Percentiles rank a stretch among this genome's conserved stretches.
These are phyloP conservation scores for Syzygium syzygioides DNA, from an alignment of 441 rosid genomes.

Conservation along the genomic window DNA sequence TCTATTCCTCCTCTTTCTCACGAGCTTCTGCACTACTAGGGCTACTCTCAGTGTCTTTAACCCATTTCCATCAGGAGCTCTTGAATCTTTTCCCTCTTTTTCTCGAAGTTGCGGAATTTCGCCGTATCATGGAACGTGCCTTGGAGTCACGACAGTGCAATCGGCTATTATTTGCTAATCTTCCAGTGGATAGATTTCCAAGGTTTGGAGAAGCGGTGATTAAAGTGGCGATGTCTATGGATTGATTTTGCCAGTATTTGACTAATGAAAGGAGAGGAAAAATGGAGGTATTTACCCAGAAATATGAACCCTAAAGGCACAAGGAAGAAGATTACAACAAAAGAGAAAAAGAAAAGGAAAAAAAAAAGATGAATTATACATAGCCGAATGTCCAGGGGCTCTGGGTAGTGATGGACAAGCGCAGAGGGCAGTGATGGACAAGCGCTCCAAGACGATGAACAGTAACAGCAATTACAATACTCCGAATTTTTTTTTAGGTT, in stretches of 20 bases:
- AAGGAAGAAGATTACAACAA: background rate
- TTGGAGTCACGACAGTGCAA: background rate
- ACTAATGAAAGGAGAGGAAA: background rate
- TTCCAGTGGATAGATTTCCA: background rate
- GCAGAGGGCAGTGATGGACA: too few species aligned
- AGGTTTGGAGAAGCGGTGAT: background rate
- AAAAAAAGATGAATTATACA: background rate
- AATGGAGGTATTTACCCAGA: background rate
- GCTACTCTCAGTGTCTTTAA: background rate
- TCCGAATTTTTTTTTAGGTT: background rate
- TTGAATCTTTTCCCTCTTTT: too few species aligned
- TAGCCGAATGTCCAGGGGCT: background rate
- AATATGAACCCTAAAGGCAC: background rate
- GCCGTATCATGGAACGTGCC: too few species aligned
- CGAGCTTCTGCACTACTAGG: background rate
- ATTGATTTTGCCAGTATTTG: background rate
- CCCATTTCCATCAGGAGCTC: background rate
- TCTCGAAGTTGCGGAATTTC: too few species aligned
- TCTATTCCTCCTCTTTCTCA: background rate
- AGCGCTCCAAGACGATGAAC: background rate
- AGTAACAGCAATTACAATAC: background rate
- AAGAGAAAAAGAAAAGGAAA: background rate
- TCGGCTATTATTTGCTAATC: background rate
- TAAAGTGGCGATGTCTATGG: background rate
- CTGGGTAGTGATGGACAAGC: background rate